These are phyloP conservation scores for Cutaneotrichosporon arboriforme DNA, from an alignment of 1,284 basidiomycete genomes.

Conservation along the genomic window DNA sequence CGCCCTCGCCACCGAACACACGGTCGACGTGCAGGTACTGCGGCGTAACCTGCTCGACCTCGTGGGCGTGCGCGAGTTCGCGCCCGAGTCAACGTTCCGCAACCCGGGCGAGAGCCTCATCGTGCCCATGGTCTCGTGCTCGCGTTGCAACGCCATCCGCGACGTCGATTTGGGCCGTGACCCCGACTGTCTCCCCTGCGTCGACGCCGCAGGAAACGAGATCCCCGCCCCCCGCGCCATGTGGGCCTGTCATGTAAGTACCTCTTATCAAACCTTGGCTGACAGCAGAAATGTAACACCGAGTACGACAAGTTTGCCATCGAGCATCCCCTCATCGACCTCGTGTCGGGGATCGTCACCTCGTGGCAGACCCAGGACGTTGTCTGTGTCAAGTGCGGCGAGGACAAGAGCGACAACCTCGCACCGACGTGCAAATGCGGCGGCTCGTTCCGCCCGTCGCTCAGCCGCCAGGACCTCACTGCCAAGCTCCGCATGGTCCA, in stretches of 20 bases:
- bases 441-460: conserved; percentile 67
- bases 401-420: conserved; percentile 80
- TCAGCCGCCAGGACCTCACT: conserved; percentile 64
- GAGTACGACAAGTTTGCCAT: conserved; percentile 82
- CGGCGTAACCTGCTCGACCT: conserved; percentile 87
- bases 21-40: conserved; percentile 79
- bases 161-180: conserved; percentile 97
- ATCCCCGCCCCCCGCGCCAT: conserved; percentile 45
- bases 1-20: conserved; percentile 67
- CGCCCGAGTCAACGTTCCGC: conserved; percentile 71
- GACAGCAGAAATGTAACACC: conserved; percentile 59
- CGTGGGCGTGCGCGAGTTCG: conserved; percentile 81
- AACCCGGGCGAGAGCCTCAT: conserved; percentile 92
- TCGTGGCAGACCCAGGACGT: conserved; percentile 81
- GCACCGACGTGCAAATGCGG: conserved; percentile 82
- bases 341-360: conserved; percentile 66
- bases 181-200: conserved; percentile 65
- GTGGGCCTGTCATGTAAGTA: conserved; percentile 44
- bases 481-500: conserved; percentile 69
- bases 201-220: conserved; percentile 34
- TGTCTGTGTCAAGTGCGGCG: conserved; percentile 75
- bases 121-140: conserved; percentile 81
- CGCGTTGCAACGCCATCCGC: conserved; percentile 78
- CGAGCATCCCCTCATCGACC: conserved; percentile 77
- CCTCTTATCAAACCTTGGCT: background rate